Base-by-base conservation (phyloP, 1,284 basidiomycete species). In the Ceratobasidium sp. region DNA sequence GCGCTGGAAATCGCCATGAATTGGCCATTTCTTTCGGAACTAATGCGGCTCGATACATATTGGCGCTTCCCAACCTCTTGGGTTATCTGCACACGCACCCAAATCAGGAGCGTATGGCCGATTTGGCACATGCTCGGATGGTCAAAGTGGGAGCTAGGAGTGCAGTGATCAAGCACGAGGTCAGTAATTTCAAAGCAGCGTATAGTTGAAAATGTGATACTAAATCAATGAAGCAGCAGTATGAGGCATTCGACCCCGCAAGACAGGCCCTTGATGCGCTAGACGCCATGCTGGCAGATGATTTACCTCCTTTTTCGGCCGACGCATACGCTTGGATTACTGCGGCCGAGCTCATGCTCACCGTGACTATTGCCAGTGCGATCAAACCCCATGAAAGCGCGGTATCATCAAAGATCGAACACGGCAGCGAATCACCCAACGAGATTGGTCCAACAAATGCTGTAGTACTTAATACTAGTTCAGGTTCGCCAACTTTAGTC, bases 301-400 rank as follows among this genome's bases (percentile, higher is more conserved):
- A 46, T 8, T 70, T 23, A 13, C 66, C 66, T 21, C 18, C 23
- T 9, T 58, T 70, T 28, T 43, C n/a, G n/a, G n/a, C 54, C 14
- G 44, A 49, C n/a, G 54, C 66, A 47, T 70, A 70, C 32, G 54
- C 54, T 6, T 23, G 44, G 7, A 43, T 70, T 43, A 21, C 44
- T 5, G 32, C 54, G 9, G 66, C 66, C 9, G 66, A 70, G 28
- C 21, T 70, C 23, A 54, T 41, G 2, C 21, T 63, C 16, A 38
- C 14, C 18, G 18, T n/a, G n/a, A n/a, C n/a, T n/a, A n/a, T 23
- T 8, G 11, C 14, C 2, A 11, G 47, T 14, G 16, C 30, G 1
- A n/a, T 7, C 11, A 50, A 21, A 7, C 14, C 47, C 18, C 54
- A 59, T 11, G 38, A 49, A 49, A 18, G 49, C n/a, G 18, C 32